These are phyloP conservation scores for Lentinula raphanica DNA, from an alignment of 768 basidiomycete species.

Conservation along the genomic window DNA sequence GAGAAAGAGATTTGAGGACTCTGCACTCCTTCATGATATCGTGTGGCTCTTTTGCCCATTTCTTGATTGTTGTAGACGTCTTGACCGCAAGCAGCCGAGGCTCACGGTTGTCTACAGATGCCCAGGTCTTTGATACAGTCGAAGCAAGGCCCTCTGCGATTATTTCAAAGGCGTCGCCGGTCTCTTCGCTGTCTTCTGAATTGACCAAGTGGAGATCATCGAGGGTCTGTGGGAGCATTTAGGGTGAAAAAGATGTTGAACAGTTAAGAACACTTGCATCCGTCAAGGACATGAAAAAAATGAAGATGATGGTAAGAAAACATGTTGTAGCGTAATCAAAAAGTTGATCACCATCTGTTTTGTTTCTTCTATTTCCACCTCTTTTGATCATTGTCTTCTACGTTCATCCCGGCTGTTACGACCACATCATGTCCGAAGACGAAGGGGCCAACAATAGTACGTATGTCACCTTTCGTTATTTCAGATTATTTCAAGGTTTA, in stretches of 20 bases:
- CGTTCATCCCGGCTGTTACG: constrained; percentile 10
- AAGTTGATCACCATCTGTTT: constrained; percentile 7
- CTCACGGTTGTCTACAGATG: constrained; percentile 24
- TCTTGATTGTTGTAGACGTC: constrained; percentile 38
- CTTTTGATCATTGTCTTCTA: background rate
- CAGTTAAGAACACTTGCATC: constrained; percentile 9
- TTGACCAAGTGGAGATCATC: background rate
- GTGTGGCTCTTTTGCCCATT: constrained; percentile 56
- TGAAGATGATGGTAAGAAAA: background rate
- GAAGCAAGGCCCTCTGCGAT: constrained; percentile 43
- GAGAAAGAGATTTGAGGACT: constrained; percentile 39
- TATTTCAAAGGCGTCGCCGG: constrained; percentile 27
- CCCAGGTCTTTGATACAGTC: constrained; percentile 35
- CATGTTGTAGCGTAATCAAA: background rate
- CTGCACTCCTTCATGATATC: constrained; percentile 64
- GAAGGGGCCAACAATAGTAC: constrained; percentile 28
- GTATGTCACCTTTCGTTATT: constrained; percentile 7
- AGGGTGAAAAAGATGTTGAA: background rate
- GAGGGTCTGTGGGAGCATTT: background rate
- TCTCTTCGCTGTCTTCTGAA: background rate
- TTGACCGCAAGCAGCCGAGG: constrained; percentile 49
- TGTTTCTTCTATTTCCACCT: constrained; percentile 12
- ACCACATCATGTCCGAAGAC: constrained; percentile 13
- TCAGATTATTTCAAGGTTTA: background rate
- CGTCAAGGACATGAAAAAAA: background rate